Base-by-base conservation (phyloP, 371 early-diverging fungal genomes). In the Batrachochytrium dendrobatidis region DNA sequence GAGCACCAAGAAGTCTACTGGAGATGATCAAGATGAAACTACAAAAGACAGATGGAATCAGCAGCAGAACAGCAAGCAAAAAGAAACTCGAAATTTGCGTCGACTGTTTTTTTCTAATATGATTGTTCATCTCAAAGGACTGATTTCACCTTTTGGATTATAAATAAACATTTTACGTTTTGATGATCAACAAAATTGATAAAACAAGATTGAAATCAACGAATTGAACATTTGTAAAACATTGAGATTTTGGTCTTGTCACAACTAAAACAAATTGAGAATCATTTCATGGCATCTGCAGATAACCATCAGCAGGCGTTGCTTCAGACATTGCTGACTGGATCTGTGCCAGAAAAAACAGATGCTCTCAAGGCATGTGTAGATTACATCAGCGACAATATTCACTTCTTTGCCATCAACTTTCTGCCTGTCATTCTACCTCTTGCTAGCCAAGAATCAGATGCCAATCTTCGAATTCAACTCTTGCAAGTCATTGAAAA, bases 41-140 rank as follows among this genome's bases (percentile, higher is more conserved):
- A n/a, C n/a, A n/a, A n/a, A n/a, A n/a, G n/a, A n/a, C n/a, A n/a
- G n/a, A n/a, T n/a, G n/a, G n/a, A 12, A 39, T 12, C 39, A 39
- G 39, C 39, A 39, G n/a, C 39, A 39, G 39, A 12, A 51, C 20
- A 43, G 34, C 44, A 18, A 58, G 32, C 33, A 43, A 28, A 54
- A 53, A 62, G 25, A n/a, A n/a, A 34, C 25, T 18, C 35, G 45
- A 54, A 46, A 26, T 32, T 25, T 58, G 25, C 39, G 33, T 34
- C 30, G 44, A 15, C 10, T 20, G 33, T 62, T 34, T 45, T 6
- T 43, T 6, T 18, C 15, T 3, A 56, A 62, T 24, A 35, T 62
- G 57, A 58, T 62, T 45, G 63, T 62, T 8, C 5, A 39, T 34
- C n/a, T 62, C 31, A 26, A 22, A 22, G 63, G 63, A n/a, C 31